phyloP scores from a whole-genome alignment of 2,329 filamentous ascomycete species.

The Albophoma yamanashiensis region DNA sequence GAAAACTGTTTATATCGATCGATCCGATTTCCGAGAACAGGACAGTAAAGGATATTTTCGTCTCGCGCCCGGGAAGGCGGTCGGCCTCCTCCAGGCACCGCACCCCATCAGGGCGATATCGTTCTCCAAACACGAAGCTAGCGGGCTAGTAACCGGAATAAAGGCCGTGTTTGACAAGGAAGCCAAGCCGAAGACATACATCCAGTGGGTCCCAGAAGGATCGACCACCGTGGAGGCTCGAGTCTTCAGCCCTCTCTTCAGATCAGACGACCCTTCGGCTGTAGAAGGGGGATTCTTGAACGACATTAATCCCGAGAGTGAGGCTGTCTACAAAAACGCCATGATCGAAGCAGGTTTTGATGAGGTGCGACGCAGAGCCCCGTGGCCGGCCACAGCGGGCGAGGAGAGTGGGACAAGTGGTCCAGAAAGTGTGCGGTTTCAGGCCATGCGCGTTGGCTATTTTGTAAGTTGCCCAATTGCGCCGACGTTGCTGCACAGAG shows the following conservation, averaged over 20 bases:
- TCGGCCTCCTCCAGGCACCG: conserved; percentile 63
- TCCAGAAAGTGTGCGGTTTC: conserved; percentile 74
- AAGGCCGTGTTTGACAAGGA: conserved; percentile 57
- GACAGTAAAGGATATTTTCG: conserved; percentile 72
- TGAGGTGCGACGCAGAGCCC: conserved; percentile 61
- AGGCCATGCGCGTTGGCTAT: conserved; percentile 81
- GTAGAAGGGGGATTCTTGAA: conserved; percentile 72
- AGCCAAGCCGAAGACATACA: conserved; percentile 67
- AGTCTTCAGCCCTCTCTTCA: conserved; percentile 75
- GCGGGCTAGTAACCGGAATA: conserved; percentile 56
- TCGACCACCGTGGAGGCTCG: conserved; percentile 63
- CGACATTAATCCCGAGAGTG: conserved; percentile 75
- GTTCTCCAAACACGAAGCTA: conserved; percentile 55
- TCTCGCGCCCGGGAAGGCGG: conserved; percentile 64
- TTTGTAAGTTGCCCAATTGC: conserved; percentile 39
- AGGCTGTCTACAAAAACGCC: conserved; percentile 67
- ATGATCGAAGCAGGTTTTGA: conserved; percentile 76
- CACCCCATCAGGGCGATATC: conserved; percentile 60
- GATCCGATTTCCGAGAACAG: conserved; percentile 66
- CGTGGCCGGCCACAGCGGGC: conserved; percentile 72
- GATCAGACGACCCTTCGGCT: conserved; percentile 69
- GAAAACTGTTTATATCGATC: conserved; percentile 75
- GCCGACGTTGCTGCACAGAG: conserved; percentile 1
- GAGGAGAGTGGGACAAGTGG: conserved; percentile 55
- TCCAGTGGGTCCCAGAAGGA: conserved; percentile 77